Evolutionary conservation across 1,284 basidiomycete species (phyloP).

Genomic region (Apiotrichum montevideense): DNA sequence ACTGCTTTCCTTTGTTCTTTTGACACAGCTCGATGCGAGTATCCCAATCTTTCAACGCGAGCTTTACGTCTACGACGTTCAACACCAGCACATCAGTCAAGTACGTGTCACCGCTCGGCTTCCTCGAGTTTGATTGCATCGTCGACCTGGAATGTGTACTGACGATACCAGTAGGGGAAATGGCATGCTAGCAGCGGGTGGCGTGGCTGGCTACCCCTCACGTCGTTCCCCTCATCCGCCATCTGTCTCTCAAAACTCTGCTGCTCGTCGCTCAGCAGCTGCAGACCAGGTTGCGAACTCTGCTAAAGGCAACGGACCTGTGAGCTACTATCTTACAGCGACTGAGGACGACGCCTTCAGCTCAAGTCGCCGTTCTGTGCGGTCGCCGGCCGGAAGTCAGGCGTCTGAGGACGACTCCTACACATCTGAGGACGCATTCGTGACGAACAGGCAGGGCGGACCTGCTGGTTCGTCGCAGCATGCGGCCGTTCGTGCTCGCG

Average conservation of each 20-base stretch:
- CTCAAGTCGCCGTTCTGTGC: not conserved
- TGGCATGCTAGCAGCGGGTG: too few species aligned
- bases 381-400: slow-evolving; percentile 15
- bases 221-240: too few species aligned
- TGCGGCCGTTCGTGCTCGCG: not conserved
- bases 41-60: not conserved
- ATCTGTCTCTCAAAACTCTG: too few species aligned
- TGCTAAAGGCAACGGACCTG: slow-evolving; percentile 28
- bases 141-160: too few species aligned
- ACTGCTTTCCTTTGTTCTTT: not conserved
- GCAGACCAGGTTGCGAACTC: not conserved
- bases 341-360: slow-evolving; percentile 18
- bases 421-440: slow-evolving; percentile 29
- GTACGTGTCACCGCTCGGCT: slow-evolving; percentile 16
- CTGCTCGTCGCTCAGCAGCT: too few species aligned
- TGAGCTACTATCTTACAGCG: slow-evolving; percentile 30
- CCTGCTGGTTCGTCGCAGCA: not conserved
- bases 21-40: not conserved
- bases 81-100: slow-evolving; percentile 35
- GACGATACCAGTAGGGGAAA: too few species aligned
- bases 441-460: not conserved
- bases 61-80: not conserved
- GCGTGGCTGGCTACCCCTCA: too few species aligned
- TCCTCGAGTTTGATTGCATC: not conserved
- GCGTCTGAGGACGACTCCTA: slow-evolving; percentile 31